These are phyloP conservation scores for Rosa persica DNA, from an alignment of 306 rosid genomes.

Conservation along the genomic window DNA sequence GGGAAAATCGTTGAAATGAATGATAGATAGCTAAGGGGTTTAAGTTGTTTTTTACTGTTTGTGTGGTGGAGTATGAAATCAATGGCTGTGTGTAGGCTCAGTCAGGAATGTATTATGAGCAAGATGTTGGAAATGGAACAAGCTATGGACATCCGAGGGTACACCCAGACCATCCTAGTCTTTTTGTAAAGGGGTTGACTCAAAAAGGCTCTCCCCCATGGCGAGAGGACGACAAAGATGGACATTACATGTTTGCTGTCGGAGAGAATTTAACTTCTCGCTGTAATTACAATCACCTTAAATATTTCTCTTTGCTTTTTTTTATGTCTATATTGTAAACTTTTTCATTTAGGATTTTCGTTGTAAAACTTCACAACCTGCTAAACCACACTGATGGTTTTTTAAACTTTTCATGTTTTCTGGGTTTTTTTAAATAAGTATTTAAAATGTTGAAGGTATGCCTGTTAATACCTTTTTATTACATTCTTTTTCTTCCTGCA, in stretches of 20 bases:
- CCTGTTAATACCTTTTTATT: not conserved
- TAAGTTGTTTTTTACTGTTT: constrained; percentile 23
- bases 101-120: constrained; percentile 45
- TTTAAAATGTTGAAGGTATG: not conserved
- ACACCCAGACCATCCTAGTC: constrained; percentile 42
- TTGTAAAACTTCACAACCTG: not conserved
- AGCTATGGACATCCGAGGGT: constrained; percentile 48
- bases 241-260: constrained; percentile 83
- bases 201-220: constrained; percentile 80
- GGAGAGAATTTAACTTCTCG: constrained; percentile 91
- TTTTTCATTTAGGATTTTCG: not conserved
- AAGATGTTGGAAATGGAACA: constrained; percentile 49
- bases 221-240: constrained; percentile 89
- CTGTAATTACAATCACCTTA: constrained; percentile 72
- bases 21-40: constrained; percentile 20
- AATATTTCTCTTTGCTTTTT: constrained; percentile 28
- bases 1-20: constrained; percentile 10
- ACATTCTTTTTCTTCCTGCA: not conserved
- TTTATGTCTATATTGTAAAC: constrained; percentile 8
- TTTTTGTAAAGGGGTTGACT: constrained; percentile 62
- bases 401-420: not conserved
- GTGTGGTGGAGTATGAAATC: constrained; percentile 39
- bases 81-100: constrained; percentile 61
- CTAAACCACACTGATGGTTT: constrained; percentile 11
- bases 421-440: not conserved